phyloP scores from a whole-genome alignment of 495 filamentous ascomycete genomes.

The Aspergillus bertholletiae region DNA sequence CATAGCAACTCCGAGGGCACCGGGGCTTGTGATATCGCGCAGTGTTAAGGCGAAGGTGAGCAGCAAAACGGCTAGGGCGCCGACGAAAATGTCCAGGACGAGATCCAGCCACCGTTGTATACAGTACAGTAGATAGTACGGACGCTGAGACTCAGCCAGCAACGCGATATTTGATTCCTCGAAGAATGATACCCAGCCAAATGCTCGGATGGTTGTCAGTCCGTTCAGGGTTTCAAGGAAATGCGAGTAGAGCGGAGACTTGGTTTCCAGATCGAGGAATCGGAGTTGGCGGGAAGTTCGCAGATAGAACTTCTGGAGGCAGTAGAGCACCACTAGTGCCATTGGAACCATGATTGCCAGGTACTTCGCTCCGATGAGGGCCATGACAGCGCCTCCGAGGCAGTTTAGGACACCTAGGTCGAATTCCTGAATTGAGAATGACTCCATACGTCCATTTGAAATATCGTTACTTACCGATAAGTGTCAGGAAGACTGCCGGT shows the following conservation, averaged over 20 bases:
- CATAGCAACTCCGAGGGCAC: background rate
- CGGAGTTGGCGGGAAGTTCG: conserved; percentile 57
- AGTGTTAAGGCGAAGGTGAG: background rate
- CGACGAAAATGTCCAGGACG: background rate
- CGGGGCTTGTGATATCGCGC: background rate
- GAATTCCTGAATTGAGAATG: background rate
- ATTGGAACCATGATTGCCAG: background rate
- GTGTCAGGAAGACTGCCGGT: no score
- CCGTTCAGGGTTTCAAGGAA: conserved; percentile 64
- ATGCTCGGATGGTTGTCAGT: conserved; percentile 65
- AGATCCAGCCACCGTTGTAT: conserved; percentile 5
- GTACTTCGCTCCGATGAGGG: background rate
- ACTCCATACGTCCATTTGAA: background rate
- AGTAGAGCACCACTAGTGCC: background rate
- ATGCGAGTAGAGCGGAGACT: conserved; percentile 64
- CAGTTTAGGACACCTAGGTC: background rate
- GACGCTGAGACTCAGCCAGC: background rate
- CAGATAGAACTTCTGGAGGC: conserved; percentile 34
- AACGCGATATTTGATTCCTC: no score
- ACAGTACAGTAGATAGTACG: conserved; percentile 2
- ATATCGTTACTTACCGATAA: no score
- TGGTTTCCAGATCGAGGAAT: conserved; percentile 51
- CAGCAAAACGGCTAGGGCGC: background rate
- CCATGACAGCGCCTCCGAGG: background rate
- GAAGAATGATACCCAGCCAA: background rate